Evolutionary conservation across 169 alveolate species (phyloP), one percentile per base, ranked within the genome.

Genomic region (Babesia caballi): DNA sequence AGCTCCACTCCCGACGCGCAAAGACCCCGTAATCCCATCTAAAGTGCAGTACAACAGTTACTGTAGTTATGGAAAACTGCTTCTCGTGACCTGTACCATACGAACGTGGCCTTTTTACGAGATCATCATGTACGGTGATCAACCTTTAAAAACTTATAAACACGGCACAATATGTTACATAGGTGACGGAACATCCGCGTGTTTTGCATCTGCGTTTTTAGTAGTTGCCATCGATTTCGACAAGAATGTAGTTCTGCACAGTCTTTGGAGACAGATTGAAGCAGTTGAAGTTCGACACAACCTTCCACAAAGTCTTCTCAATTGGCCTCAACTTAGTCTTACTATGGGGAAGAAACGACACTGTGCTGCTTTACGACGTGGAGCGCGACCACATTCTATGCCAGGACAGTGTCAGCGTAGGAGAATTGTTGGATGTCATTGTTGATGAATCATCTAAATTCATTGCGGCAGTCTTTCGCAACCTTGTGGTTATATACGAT

Each of bases 391-490:
- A 25, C 23, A 23, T 8, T 28, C 27, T 78, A 6, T 23, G 41
- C 38, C 6, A 6, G 19, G 54, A 50, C 3, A 57, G 12, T 23
- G 47, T 54, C 4, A 33, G 53, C 42, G 46, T 53, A 25, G 91
- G 84, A 17, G 80, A 85, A 41, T 84, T 84, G 30, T 36, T 28
- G 14, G 60, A 71, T 19, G 82, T 83, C 19, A 40, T 84, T 0
- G 88, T 84, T 21, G 82, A 81, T 23, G 53, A 59, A 35, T 71
- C 76, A 11, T 73, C 75, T 47, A 82, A 84, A 5, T 46, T 84
- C 27, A 74, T 88, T 3, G 90, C 90, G 21, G 68, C 75, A 23
- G 82, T 88, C 12, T 88, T 74, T 76, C 71, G 67, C 47, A 84
- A 83, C 40, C 68, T 53, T 23, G 81, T 84, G 33, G 85, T 84